Base-by-base conservation (phyloP, 768 basidiomycete species). In the Pleurotus sapidus region DNA sequence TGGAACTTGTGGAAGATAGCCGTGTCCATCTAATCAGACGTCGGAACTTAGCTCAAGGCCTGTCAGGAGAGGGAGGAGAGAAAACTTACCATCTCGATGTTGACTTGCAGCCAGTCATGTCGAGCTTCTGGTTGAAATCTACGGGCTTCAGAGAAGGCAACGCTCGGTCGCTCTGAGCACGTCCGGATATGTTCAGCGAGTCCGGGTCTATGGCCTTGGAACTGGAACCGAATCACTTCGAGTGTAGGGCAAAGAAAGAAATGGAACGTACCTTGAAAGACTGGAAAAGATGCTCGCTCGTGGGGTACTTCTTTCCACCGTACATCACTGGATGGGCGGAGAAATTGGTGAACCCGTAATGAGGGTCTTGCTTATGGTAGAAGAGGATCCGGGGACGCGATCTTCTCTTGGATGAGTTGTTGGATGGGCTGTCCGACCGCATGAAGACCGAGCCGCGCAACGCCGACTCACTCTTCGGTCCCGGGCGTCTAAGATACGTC, bases 251-350 rank as follows among this genome's bases (percentile, higher is more conserved):
- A 20, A n/a, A 23, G 14, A 39, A 20, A 34, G 14, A 39, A 17
- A 55, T 25, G 34, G 25, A 5, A 9, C 68, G 9, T 55, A 84
- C 86, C 67, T 88, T 89, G 72, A 89, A 80, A 2, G 88, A 84
- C 62, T 90, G 88, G 64, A 88, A 90, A 9, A 90, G 77, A 68
- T 90, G 89, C 65, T 89, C 89, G 64, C 86, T 86, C 0, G 88
- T 91, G 1, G 88, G 86, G 64, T 89, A 91, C 55, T 70, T 75
- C 65, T 83, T 86, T 40, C 83, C 83, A 30, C 82, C 77, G 65
- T 87, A 85, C 8, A 73, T 62, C 8, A 91, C 81, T 45, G 82
- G 74, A 67, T 89, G 87, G 0, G 82, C 67, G 8, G 89, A 89
- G 67, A 89, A 89, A 67, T 88, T 88, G 42, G 87, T 88, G 64